Base-by-base conservation (phyloP, 2,329 filamentous ascomycete genomes). In the Anthostomella pinea region DNA sequence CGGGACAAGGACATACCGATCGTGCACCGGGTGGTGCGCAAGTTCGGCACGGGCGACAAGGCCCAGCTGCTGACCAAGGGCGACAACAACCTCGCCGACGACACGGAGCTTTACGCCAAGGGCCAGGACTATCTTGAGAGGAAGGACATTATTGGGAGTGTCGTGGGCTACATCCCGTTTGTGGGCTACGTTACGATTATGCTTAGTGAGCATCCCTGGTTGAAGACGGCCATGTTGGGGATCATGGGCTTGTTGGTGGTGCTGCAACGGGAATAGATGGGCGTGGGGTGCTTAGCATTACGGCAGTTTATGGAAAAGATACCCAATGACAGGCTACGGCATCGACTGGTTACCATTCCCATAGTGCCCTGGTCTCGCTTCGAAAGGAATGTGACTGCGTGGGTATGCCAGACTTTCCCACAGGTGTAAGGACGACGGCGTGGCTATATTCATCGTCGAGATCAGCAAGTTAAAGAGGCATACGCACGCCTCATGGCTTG, bases 131-230 rank as follows among this genome's bases (percentile, higher is more conserved):
- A 87, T 61, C 73, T 98, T 29, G 82, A 85, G 60, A 79, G 93
- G 41, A 77, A 85, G 58, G 91, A 97, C 59, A 90, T 98, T 38
- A 87, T 98, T 39, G 93, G 93, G 29, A 95, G 86, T 51, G 93
- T 97, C 6, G 72, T 93, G 8, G 93, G 79, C 23, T 98, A 94
- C 62, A 82, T 97, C 39, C 93, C 93, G 0, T 94, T 93, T 56
- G 89, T 97, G 10, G 93, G 93, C 49, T 97, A 97, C 59, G 90
- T 97, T 29, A 98, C 93, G 2, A 98, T 98, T 53, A 72, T 97
- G 64, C 72, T 98, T 45, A 93, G 87, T 46, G 93, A 98, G 63
- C 83, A 98, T 60, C 93, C 93, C 5, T 97, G 91, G 91, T 64
- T 97, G 53, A 98, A 98, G 77, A 94, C 87, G 27, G 91, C 83